Evolutionary conservation across 164 flowering plant genomes (phyloP).

Genomic region (Vitis rupestris): DNA sequence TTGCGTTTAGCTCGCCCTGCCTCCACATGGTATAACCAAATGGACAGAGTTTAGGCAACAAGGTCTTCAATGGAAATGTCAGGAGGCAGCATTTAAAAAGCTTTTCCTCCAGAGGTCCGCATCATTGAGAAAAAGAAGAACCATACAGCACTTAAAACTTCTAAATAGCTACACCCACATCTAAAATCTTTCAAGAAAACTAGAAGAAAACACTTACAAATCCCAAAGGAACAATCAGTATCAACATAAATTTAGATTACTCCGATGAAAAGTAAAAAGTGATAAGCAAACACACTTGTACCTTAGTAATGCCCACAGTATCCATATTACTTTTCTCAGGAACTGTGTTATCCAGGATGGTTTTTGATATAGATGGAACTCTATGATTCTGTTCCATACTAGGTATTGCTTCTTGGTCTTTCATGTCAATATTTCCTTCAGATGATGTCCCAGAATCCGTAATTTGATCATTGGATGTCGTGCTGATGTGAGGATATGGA

Average conservation of each 20-base stretch:
- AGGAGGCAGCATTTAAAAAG: background rate
- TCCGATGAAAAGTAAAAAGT: background rate
- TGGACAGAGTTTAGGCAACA: background rate
- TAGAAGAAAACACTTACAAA: background rate
- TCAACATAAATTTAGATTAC: background rate
- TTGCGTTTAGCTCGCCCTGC: background rate
- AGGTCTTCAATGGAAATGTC: background rate
- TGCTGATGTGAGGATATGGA: conserved; percentile 14
- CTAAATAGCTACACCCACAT: background rate
- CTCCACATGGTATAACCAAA: background rate
- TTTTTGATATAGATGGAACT: background rate
- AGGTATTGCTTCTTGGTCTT: background rate
- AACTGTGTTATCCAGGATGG: conserved; percentile 16
- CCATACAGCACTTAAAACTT: background rate
- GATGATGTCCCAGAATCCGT: conserved; percentile 23
- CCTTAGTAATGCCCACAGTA: background rate
- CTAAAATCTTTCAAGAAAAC: background rate
- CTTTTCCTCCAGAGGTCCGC: background rate
- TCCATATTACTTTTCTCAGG: conserved; percentile 23
- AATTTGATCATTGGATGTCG: conserved; percentile 24
- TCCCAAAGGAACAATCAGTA: background rate
- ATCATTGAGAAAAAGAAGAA: background rate
- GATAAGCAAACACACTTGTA: conserved; percentile 1
- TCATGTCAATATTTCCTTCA: conserved; percentile 17
- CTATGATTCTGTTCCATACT: no score